Base-by-base conservation (phyloP, 371 early-diverging fungal genomes). In the Apophysomyces variabilis region DNA sequence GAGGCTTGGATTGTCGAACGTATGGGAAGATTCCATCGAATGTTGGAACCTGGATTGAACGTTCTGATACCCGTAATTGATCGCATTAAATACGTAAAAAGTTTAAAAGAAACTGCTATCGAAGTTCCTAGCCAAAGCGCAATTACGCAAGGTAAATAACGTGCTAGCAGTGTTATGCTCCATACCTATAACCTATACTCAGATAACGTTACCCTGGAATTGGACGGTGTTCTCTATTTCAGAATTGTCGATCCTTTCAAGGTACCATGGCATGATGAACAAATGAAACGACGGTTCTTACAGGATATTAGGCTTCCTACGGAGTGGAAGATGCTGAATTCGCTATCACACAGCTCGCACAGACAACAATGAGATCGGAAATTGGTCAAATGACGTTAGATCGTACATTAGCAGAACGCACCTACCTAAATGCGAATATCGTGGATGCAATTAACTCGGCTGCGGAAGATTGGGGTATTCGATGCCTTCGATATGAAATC, bases 361-460 rank as follows among this genome's bases (percentile, higher is more conserved):
- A 98, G 76, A 99, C 99, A 0, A 96, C 98, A 1, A 98, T 98
- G 98, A 90, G 99, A 38, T 96, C 99, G 3, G 99, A 99, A 73
- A 98, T 98, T 72, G 99, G 99, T 37, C 96, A 96, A 76, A 90
- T 99, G 93, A 96, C 97, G 0, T 81, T 99, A 65, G 99, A 99
- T 76, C 87, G 93, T 13, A 99, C 98, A 4, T 77, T 99, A 58
- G 96, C 98, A 3, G 97, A 99, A 74, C 90, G 98, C 67, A 91
- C 95, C 37, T 87, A 92, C 58, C 81, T 99, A 65, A 98, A 99
- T 77, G 73, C 87, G 65, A 93, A 95, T 70, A 99, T 99, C 75
- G 97, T 97, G 26, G 86, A 94, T 38, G 95, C 97, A 11, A 98
- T 99, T 78, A 98, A 97, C 74, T 76, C 88, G 7, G 98, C 99